Base-by-base conservation (phyloP, 2,329 filamentous ascomycete species). In the Nothomitra cinnamomea region DNA sequence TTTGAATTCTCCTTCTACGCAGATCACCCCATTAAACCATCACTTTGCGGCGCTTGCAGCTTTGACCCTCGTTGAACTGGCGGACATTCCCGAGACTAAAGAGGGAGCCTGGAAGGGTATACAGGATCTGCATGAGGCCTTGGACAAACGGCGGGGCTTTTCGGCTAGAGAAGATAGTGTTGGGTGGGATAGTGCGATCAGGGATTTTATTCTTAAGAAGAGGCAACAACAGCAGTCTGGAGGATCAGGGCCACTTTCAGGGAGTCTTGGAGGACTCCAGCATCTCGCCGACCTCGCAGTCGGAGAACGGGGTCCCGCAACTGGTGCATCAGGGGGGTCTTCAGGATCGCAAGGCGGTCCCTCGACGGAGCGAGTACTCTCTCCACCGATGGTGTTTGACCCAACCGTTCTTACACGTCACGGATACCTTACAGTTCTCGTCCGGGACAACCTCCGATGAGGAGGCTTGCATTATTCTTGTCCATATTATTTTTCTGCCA, bases 21-120 rank as follows among this genome's bases (percentile, higher is more conserved):
- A 80, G 6, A 68, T 77, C 47, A 81, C 74, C 53, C 82, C 83
- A 0, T 67, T 87, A 45, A 79, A 79, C 54, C 79, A 85, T 61
- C 80, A 87, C 61, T 82, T 83, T 58, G 74, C 75, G 53, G 74
- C 73, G 12, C 69, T 86, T 8, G 72, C 75, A 1, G 70, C 76
- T 10, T 69, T 84, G 60, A 75, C 76, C n/a, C 68, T 87, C 2
- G 66, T 78, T 49, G 77, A 82, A 58, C 69, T 86, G 35, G 67
- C 68, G 32, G 77, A 75, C 59, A 66, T 75, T 7, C 73, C 78
- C 7, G 70, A 68, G 56, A 78, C 75, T 2, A 73, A 72, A 45
- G 75, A 78, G 3, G 78, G 81, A 58, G 80, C 80, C 0, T 69
- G 69, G 13, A 68, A 69, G 54, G 69, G 78, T 6, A 69, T 83